Base-by-base conservation (phyloP, 257 asterid genomes). In the Solanum pinnatisectum region DNA sequence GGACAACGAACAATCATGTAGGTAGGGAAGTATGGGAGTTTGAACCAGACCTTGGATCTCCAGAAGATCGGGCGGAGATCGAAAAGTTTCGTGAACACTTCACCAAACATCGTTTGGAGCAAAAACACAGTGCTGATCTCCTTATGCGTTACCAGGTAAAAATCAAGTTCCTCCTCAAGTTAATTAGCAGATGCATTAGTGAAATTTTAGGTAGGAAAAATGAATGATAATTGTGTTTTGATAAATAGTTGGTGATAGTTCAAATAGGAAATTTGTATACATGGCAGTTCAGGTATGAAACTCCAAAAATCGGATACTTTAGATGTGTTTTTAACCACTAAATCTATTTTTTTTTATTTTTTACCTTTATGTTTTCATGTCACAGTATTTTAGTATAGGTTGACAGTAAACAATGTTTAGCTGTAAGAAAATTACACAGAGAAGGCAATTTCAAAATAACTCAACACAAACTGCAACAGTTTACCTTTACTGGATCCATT, bases 21-120 rank as follows among this genome's bases (percentile, higher is more conserved):
- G 99, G 99, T 37, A 94, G 99, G 86, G 98, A 96, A 72, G 67
- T 92, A 44, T 96, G 99, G 99, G 98, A 95, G 93, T 95, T 92
- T 81, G 96, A 95, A 87, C 92, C 95, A 39, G 91, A 33, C 74
- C 87, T 88, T 23, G 98, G 96, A 36, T 93, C 98, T 36, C 92
- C 98, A 4, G 96, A 94, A 82, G 98, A 96, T 90, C 88, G 93
- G 78, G 94, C 93, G 5, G 97, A 96, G 94, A 92, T 96, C 52
- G 96, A 96, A 88, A 93, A 93, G 91, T 86, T 93, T 6, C 94
- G 96, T 1, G 89, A 94, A 89, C 90, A 95, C 15, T 96, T 90
- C 78, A 94, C 10, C n/a, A 87, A 79, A 8, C 88, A 92, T 74
- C 97, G 98, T 6, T 95, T 95, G 46, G 92, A 95, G 92, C 91